Percentiles rank a stretch among this genome's conserved stretches.
Evolutionary conservation across 306 rosid species (phyloP).

Genomic region (Calophaca sinica): DNA sequence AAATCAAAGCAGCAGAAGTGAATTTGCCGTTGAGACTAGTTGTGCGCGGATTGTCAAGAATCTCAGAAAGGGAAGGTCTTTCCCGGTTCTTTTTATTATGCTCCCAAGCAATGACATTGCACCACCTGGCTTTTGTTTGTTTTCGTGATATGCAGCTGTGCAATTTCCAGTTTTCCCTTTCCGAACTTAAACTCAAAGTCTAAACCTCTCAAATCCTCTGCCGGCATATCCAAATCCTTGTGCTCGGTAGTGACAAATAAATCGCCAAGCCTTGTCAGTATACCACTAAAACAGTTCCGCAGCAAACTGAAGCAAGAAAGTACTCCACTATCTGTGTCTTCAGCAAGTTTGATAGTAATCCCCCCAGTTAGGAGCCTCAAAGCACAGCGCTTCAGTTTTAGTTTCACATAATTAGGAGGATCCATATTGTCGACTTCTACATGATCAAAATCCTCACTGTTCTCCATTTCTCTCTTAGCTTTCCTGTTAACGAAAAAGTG

Average conservation of each 20-base stretch:
- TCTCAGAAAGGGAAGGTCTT: no score
- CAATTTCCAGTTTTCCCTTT: not conserved
- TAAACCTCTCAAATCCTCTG: not conserved
- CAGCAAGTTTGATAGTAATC: not conserved
- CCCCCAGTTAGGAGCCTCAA: constrained; percentile 5
- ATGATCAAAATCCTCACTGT: no score
- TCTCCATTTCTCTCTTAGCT: no score
- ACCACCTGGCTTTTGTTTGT: not conserved
- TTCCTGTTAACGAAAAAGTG: not conserved
- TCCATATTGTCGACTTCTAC: not conserved
- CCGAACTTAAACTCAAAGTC: not conserved
- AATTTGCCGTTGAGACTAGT: not conserved
- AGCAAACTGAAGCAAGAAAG: not conserved
- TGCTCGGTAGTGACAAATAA: no score
- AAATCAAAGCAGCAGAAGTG: not conserved
- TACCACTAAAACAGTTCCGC: not conserved
- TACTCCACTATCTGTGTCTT: not conserved
- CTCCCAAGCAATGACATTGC: constrained; percentile 8
- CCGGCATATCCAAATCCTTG: not conserved
- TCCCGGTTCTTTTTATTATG: not conserved
- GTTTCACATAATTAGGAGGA: not conserved
- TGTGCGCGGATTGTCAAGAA: no score
- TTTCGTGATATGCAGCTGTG: not conserved
- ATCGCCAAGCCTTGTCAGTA: not conserved
- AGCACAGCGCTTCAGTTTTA: constrained; percentile 4